phyloP scores from a whole-genome alignment of 2,329 filamentous ascomycete species.

The Daldinia sp. region DNA sequence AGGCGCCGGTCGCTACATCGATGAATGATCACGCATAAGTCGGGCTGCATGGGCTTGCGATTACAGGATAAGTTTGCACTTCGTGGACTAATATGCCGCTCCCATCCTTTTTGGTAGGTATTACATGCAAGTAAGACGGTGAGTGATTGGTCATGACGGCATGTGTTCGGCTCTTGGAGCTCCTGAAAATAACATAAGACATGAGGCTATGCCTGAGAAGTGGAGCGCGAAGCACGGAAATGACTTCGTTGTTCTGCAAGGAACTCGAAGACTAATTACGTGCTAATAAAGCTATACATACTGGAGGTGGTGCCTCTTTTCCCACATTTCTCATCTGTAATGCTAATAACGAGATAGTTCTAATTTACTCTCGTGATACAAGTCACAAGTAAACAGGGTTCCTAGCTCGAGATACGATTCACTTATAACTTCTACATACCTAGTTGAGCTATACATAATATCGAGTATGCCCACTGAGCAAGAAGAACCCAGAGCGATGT shows the following conservation, averaged over 20 bases:
- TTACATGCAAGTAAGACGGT: background rate
- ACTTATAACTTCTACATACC: background rate
- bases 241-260: too few species aligned
- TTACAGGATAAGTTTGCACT: background rate
- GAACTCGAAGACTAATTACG: too few species aligned
- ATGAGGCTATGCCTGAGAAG: background rate
- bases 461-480: conserved; percentile 13
- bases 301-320: too few species aligned
- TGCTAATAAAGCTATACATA: too few species aligned
- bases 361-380: background rate
- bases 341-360: background rate
- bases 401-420: background rate
- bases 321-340: too few species aligned
- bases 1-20: background rate
- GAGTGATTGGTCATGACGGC: background rate
- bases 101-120: background rate
- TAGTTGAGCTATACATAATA: background rate
- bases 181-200: background rate
- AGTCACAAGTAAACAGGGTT: background rate
- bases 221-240: too few species aligned
- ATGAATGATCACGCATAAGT: background rate
- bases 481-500: background rate
- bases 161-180: background rate
- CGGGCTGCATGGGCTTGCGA: background rate
- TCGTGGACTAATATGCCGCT: background rate